Evolutionary conservation across 2,329 filamentous ascomycete genomes (phyloP), one percentile per base, ranked within the genome.

Genomic region (Emericellopsis cladophorae): DNA sequence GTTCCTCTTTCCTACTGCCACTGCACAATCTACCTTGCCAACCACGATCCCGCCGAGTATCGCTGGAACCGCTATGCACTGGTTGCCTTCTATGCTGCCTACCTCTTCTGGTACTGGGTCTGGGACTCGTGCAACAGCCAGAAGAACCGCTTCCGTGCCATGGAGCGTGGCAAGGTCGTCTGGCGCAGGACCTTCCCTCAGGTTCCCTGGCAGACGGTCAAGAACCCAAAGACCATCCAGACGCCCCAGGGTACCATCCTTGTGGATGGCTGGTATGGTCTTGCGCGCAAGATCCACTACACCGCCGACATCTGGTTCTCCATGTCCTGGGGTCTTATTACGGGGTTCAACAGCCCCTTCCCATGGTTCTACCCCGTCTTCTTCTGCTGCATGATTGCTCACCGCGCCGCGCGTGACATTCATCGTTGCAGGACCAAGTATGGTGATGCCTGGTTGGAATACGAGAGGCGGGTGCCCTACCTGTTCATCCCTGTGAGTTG

Each of bases 81-180:
- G 9, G 67, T 61, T 8, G 63, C 68, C 39, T 69, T 93, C 39
- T 90, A 76, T 54, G 56, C 69, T 36, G 68, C 70, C n/a, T 93
- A 94, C 57, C 65, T 93, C 37, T 81, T 84, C 56, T 78, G 83
- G 49, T 95, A 95, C 69, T 90, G 85, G 76, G 70, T 93, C 42
- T 95, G 88, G 86, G 88, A 94, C 56, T 92, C 86, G 35, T 81
- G 79, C 63, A 94, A 94, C 67, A 86, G 79, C 55, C 88, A 95
- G 64, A 95, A 95, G 76, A 95, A 94, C 66, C 80, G 84, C 48
- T 95, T 90, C 76, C 80, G 88, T 42, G 76, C 82, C 48, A 72
- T 78, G 62, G 85, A 93, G 64, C 77, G 81, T 45, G 86, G 86
- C 45, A 79, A 79, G 33, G 56, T 74, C 40, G 62, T 81, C 40